Evolutionary conservation across 179 eudicot species (phyloP), one percentile per base, ranked within the genome.

Genomic region (Silene coronaria): DNA sequence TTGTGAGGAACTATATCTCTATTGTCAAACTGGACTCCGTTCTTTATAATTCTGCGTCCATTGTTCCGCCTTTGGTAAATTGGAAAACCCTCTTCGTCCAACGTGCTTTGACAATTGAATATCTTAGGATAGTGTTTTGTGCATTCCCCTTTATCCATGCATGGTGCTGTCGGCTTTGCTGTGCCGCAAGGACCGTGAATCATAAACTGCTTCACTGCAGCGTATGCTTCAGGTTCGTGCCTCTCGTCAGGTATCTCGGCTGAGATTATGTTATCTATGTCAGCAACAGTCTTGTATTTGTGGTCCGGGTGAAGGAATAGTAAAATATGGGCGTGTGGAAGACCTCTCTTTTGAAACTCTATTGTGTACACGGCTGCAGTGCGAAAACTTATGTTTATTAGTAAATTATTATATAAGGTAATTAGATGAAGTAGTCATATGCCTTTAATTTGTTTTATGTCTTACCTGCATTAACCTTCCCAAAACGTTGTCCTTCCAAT

Each of bases 121-220:
- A 10, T 45, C 4, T 30, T 30, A 30, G 34, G 34, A 5, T 30
- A 30, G 16, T 9, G 14, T 7, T n/a, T 42, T 42, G 48, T 7
- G 12, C 48, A 46, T 32, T 2, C 11, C 1, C 32, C 11, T n/a
- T 77, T 16, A 1, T 5, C 12, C 78, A 81, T 77, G 67, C 76
- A 81, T 5, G 61, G 75, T 27, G 72, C 27, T 1, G 21, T 46
- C 1, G 6, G 9, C 1, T 67, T 74, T 1, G 72, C 28, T 11
- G 0, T 8, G 6, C 78, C 80, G 57, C 84, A 81, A 4, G 78
- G 79, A 17, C 73, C 84, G 51, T 81, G 84, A 3, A 62, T 24
- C 67, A 62, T 62, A 13, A 62, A 26, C 17, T 62, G 6, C 24
- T 26, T 24, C 1, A 62, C 66, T 23, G 32, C 34, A 10, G 34